A percentile compares a stretch with the other conserved stretches of the same genome.
These are phyloP conservation scores for Ascosphaera apis DNA, from an alignment of 2,329 filamentous ascomycete genomes.

Conservation along the genomic window DNA sequence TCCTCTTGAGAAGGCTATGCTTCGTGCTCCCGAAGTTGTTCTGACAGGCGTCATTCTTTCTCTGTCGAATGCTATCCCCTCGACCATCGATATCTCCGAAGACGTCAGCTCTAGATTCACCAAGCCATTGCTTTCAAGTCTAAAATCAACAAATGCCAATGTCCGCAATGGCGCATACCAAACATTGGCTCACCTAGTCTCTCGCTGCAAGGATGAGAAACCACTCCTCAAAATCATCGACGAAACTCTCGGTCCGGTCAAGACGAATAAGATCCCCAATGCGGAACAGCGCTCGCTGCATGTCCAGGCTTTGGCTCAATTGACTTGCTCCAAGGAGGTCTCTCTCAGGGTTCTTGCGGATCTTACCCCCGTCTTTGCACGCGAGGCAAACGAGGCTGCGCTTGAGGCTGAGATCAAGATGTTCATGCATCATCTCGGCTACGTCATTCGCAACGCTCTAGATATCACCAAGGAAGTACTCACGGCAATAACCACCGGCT, in stretches of 20 bases:
- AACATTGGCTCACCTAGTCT: conserved; percentile 49
- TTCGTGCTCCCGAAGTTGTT: conserved; percentile 77
- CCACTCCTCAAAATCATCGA: conserved; percentile 45
- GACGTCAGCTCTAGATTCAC: conserved; percentile 48
- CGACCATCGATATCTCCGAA: conserved; percentile 52
- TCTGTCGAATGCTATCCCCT: conserved; percentile 46
- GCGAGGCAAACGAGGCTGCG: conserved; percentile 76
- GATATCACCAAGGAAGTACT: conserved; percentile 42
- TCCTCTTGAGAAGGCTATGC: conserved; percentile 63
- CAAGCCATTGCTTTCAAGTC: conserved; percentile 70
- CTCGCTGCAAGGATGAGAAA: conserved; percentile 33
- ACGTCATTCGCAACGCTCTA: conserved; percentile 35
- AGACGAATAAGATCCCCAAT: conserved; percentile 58
- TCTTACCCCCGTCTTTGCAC: conserved; percentile 45
- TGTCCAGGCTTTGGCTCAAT: conserved; percentile 50
- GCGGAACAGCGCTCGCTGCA: conserved; percentile 68
- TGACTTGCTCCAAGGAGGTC: conserved; percentile 36
- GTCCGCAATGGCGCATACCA: conserved; percentile 55
- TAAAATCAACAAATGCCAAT: conserved; percentile 65
- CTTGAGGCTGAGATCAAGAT: conserved; percentile 52
- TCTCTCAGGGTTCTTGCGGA: conserved; percentile 43
- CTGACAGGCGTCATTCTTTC: conserved; percentile 56
- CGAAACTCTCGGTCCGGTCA: conserved; percentile 59
- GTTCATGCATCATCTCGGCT: conserved; percentile 40
- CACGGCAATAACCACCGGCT: conserved; percentile 57